phyloP scores from a whole-genome alignment of 805 yeast genomes.

The Crinitomyces ghanaensis region DNA sequence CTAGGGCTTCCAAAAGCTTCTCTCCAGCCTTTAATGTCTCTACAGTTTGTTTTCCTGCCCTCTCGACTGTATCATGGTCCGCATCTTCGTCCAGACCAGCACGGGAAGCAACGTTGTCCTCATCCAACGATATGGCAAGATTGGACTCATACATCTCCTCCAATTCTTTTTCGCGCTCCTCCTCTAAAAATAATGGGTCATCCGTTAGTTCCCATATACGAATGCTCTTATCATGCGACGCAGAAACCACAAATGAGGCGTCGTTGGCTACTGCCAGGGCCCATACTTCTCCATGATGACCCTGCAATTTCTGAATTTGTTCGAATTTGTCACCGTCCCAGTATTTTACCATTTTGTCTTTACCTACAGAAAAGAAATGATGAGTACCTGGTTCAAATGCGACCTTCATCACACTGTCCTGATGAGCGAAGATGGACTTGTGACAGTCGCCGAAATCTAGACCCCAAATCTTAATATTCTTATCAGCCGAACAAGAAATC shows the following conservation, averaged over 20 bases:
- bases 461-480: conserved; percentile 97
- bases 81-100: conserved; percentile 36
- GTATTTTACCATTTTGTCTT: conserved; percentile 81
- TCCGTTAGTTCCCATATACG: conserved; percentile 90
- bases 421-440: conserved; percentile 91
- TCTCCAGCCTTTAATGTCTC: conserved; percentile 95
- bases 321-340: conserved; percentile 99
- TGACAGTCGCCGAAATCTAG: conserved; percentile 98
- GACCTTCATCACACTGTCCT: conserved; percentile 87
- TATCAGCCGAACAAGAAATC: conserved; percentile 92
- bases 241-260: conserved; percentile 64
- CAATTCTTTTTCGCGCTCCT: conserved; percentile 90
- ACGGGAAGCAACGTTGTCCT: conserved; percentile 30
- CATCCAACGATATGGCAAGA: conserved; percentile 61
- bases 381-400: conserved; percentile 76
- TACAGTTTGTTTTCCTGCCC: conserved; percentile 70
- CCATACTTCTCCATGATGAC: conserved; percentile 94
- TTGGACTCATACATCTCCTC: conserved; percentile 86
- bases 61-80: conserved; percentile 40
- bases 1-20: conserved; percentile 81
- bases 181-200: conserved; percentile 93
- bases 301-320: conserved; percentile 74
- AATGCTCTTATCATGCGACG: conserved; percentile 88
- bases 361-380: conserved; percentile 79
- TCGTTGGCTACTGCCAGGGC: conserved; percentile 58